Conservation (phyloP, 371 early-diverging fungal species). For the Blakeslea trispora region DNA sequence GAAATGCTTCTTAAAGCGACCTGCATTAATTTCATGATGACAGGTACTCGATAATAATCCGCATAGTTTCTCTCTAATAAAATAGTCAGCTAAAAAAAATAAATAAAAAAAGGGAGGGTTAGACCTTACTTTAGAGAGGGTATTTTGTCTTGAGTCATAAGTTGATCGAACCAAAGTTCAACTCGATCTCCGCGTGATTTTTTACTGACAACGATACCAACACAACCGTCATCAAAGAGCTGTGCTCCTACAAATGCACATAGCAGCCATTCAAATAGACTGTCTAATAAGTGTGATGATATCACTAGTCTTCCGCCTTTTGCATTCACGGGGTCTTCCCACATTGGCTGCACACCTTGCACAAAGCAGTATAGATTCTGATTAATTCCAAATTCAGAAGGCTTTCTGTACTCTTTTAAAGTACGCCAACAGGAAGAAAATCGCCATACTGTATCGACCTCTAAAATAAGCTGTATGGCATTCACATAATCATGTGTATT, state of each 20-base stretch:
- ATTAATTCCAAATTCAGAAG: constrained; percentile 45
- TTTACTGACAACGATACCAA: constrained; percentile 45
- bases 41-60: constrained; percentile 24
- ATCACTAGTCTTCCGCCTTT: constrained; percentile 54
- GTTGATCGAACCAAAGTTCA: constrained; percentile 55
- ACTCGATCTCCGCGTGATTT: constrained; percentile 58
- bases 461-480: constrained; percentile 49
- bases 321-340: constrained; percentile 61
- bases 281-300: constrained; percentile 30
- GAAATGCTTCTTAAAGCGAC: constrained; percentile 60
- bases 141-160: constrained; percentile 19
- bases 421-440: constrained; percentile 58
- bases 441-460: constrained; percentile 54
- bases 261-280: constrained; percentile 53
- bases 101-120: constrained; percentile 15
- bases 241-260: constrained; percentile 57
- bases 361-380: constrained; percentile 61
- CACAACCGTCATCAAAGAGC: constrained; percentile 34
- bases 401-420: constrained; percentile 30
- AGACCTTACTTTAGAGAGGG: constrained; percentile 37
- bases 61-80: constrained; percentile 27
- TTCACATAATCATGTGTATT: constrained; percentile 47
- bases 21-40: constrained; percentile 34
- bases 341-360: constrained; percentile 59
- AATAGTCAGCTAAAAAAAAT: background rate